Conservation (phyloP, 2,329 filamentous ascomycete genomes). For the Phialophora chinensis region DNA sequence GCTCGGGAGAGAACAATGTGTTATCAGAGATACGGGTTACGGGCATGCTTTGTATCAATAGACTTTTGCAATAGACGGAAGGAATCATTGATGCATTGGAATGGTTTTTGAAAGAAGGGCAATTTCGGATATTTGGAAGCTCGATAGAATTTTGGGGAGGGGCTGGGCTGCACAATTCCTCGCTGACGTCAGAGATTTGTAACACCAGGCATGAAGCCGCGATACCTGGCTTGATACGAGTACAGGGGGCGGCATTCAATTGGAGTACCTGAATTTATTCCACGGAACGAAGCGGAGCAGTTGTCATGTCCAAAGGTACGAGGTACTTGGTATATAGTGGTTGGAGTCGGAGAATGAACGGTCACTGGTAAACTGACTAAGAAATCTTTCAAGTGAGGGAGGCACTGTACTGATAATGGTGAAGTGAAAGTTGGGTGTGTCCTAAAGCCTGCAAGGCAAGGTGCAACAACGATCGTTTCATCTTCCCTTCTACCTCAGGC, state of each 20-base stretch:
- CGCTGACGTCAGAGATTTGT: slow-evolving; percentile 4
- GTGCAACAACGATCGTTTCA: too few species aligned
- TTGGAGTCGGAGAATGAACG: background rate
- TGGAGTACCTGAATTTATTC: slow-evolving; percentile 5
- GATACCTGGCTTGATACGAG: background rate
- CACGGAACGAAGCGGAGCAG: background rate
- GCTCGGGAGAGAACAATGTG: background rate
- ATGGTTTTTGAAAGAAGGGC: background rate
- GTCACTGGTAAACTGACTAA: background rate
- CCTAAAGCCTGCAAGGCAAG: background rate
- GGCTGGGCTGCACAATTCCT: background rate
- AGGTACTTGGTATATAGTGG: background rate
- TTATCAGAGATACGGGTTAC: background rate
- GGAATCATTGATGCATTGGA: background rate
- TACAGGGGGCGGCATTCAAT: background rate
- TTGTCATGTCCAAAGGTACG: background rate
- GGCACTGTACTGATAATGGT: background rate
- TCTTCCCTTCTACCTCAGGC: background rate
- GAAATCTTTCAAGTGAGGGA: background rate
- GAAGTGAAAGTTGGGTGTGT: background rate
- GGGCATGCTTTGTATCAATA: background rate
- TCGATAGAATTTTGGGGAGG: background rate
- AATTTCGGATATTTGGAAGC: background rate
- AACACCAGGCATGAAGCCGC: background rate
- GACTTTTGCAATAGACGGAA: background rate